Evolutionary conservation across 225 moss, liverwort and hornwort genomes (phyloP).

Genomic region (Ulota crispa): DNA sequence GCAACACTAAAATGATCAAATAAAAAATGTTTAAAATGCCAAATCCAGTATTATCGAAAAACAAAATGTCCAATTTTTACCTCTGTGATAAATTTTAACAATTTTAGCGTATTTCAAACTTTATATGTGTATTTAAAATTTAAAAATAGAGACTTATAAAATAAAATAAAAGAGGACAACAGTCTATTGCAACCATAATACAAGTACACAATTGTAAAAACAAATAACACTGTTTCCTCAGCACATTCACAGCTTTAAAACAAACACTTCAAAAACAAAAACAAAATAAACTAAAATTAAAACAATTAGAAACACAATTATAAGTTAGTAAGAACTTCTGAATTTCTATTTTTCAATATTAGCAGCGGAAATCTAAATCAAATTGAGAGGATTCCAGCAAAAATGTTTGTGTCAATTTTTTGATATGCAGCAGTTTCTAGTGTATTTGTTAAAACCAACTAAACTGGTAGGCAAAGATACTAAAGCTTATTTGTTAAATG

Average conservation of each 20-base stretch:
- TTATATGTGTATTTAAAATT: not conserved
- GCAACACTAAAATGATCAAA: not conserved
- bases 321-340: not conserved
- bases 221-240: not conserved
- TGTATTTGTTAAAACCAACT: constrained; percentile 15
- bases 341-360: not conserved
- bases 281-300: not conserved
- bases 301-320: not conserved
- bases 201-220: not conserved
- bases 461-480: constrained; percentile 20
- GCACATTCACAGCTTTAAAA: not conserved
- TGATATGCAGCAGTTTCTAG: constrained; percentile 22
- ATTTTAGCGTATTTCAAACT: not conserved
- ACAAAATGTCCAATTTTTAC: not conserved
- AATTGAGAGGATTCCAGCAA: not conserved
- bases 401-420: constrained; percentile 6
- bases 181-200: not conserved
- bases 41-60: not conserved
- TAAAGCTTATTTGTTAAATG: too few species aligned
- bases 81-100: not conserved
- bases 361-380: not conserved
- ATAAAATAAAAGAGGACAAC: not conserved
- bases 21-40: not conserved
- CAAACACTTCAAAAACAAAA: not conserved
- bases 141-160: not conserved